A percentile compares a stretch with the other conserved stretches of the same genome.
These are phyloP conservation scores for Colletotrichum phormii DNA, from an alignment of 2,329 filamentous ascomycete species.

Conservation along the genomic window DNA sequence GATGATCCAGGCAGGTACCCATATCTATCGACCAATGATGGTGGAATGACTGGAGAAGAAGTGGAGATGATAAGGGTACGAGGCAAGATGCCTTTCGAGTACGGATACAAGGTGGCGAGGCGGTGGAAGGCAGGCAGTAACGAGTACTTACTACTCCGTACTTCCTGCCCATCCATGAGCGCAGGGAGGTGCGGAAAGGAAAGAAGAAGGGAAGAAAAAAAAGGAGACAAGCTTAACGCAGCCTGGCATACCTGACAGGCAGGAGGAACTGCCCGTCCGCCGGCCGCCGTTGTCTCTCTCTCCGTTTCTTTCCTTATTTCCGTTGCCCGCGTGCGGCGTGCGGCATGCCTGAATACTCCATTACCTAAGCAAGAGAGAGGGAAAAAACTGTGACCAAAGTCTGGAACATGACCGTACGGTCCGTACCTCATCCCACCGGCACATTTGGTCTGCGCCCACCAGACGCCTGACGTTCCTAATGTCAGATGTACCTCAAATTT, in stretches of 20 bases:
- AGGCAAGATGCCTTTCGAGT: conserved; percentile 13
- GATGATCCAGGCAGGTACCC: conserved; percentile 29
- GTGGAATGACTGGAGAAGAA: neutral
- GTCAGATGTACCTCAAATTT: neutral
- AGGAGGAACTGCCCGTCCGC: neutral
- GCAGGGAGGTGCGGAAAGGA: neutral
- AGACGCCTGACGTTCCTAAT: neutral
- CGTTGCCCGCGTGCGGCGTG: neutral
- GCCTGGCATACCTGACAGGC: neutral
- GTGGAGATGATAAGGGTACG: conserved; percentile 13
- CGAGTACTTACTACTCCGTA: neutral
- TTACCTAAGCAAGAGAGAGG: neutral
- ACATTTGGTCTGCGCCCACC: neutral
- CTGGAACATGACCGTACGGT: neutral
- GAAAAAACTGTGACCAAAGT: neutral
- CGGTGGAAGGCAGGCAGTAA: conserved; percentile 5
- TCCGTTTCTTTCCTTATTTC: neutral
- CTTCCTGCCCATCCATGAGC: neutral
- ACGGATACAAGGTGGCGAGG: conserved; percentile 14
- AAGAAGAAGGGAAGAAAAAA: neutral
- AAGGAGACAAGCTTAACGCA: neutral
- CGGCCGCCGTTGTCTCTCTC: neutral
- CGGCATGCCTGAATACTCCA: neutral
- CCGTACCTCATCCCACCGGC: neutral
- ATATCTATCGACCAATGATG: neutral